Conservation (phyloP, 148 eudicot genomes). For the Heliosperma pusillum region DNA sequence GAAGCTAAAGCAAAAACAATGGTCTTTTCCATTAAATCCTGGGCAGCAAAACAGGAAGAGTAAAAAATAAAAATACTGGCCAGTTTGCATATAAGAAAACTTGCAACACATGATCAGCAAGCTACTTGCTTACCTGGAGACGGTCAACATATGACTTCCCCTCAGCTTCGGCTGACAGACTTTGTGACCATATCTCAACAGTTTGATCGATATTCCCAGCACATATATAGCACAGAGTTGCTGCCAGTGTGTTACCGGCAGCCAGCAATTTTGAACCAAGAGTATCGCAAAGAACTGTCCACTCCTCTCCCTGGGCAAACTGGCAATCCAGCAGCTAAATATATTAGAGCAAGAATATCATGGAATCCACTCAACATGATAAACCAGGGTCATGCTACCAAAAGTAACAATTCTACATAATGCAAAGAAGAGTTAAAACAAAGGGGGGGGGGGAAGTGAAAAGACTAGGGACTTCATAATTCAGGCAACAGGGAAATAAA, state of each 20-base stretch:
- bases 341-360: slow-evolving; percentile 4
- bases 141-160: slow-evolving; percentile 81
- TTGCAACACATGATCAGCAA: background rate
- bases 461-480: background rate
- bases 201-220: slow-evolving; percentile 94
- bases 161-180: slow-evolving; percentile 54
- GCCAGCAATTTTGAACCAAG: slow-evolving; percentile 85
- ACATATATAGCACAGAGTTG: slow-evolving; percentile 91
- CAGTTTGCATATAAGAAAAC: background rate
- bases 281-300: slow-evolving; percentile 79
- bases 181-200: slow-evolving; percentile 83
- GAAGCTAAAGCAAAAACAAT: slow-evolving; percentile 86
- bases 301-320: slow-evolving; percentile 89
- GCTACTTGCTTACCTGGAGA: slow-evolving; percentile 60
- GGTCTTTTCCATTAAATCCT: slow-evolving; percentile 99
- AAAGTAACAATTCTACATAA: background rate
- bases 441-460: background rate
- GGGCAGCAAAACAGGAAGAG: background rate
- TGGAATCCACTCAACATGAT: background rate
- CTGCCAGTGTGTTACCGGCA: slow-evolving; percentile 74
- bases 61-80: background rate
- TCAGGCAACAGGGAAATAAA: background rate
- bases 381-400: background rate
- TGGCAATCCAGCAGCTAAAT: slow-evolving; percentile 28
- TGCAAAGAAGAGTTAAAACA: background rate